Evolutionary conservation across 2,329 filamentous ascomycete species (phyloP), one percentile per base, ranked within the genome.

Genomic region (Rutstroemia sp.): DNA sequence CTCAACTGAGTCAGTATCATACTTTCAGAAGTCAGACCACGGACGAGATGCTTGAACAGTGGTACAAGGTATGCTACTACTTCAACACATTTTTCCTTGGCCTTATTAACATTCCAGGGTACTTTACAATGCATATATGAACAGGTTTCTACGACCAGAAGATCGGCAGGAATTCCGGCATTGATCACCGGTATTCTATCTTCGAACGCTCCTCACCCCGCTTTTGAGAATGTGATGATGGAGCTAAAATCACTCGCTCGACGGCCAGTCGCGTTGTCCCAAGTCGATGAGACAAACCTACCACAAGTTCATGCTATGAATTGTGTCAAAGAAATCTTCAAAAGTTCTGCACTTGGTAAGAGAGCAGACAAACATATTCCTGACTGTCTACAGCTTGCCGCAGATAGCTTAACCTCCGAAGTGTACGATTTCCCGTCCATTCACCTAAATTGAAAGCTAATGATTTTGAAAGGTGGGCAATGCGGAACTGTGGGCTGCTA

Each of bases 291-390:
- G 30, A 80, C 79, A 2, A 86, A 87, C 42, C 73, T 97, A 4
- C 87, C 91, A 0, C 92, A 99, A 71, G 94, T 99, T 0, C 94
- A 99, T 70, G 91, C 94, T 0, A 80, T 96, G 68, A 99, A 99
- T 69, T 96, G 89, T 59, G 75, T 99, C 57, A 94, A 94, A 68
- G 91, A 95, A 61, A 86, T 96, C 2, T 94, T 96, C 71, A 92
- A 89, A 57, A 91, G 86, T 63, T 89, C 90, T 0, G 82, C 83
- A 50, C 77, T 97, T 14, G 79, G 88, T 27, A 82, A 83, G 55
- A 79, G 80, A 53, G 88, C 89, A 0, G 89, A 95, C 65, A 75
- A 76, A 0, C 87, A 91, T 63, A 77, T 96, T 7, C 84, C 88
- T 8, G 76, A 82, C 30, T 86, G 86, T 37, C 76, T 99, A 4